Evolutionary conservation across 2,329 filamentous ascomycete species (phyloP), one percentile per base, ranked within the genome.

Genomic region (Cadophora malorum): DNA sequence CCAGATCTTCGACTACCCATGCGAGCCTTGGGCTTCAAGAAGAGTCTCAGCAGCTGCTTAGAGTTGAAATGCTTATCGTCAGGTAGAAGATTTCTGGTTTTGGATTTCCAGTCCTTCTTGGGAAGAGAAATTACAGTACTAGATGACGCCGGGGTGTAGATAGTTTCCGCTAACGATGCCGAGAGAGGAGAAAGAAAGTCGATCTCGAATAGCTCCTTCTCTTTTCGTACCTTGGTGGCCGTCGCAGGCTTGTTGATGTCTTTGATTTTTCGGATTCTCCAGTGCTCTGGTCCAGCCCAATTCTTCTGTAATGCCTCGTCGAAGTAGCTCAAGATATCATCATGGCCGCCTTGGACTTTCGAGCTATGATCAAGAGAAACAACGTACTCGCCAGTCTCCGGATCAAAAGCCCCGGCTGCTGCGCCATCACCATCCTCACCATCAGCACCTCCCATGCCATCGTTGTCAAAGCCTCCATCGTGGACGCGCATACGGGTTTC

Each of bases 11-110:
- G 86, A 67, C 89, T 87, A 55, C 91, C 89, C 79, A 97, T 87
- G 52, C 91, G 90, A 12, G 94, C 93, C 78, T 94, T 97, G 33
- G 96, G 96, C 79, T 99, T 99, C 33, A 98, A 85, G 85, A 98
- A 99, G 1, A 99, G 86, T 62, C 89, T 91, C 7, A 98, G 84
- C 0, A 99, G 84, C 72, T 97, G 93, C 77, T 91, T 92, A 9
- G 95, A 98, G 81, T 94, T 97, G 83, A 99, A 98, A 78, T 98
- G 94, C 80, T 97, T 97, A 81, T 99, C 96, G 76, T 99, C 96
- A 2, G 96, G 95, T 4, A 99, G 88, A 3, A 99, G 85, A 77
- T 99, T 97, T 60, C 93, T 88, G 1, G 91, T 94, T 80, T 97
- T 97, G 49, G 93, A 96, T 79, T 93, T 96, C 93, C 95, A 96